Conservation (phyloP, 2,329 filamentous ascomycete genomes). For the Fusarium begoniae region DNA sequence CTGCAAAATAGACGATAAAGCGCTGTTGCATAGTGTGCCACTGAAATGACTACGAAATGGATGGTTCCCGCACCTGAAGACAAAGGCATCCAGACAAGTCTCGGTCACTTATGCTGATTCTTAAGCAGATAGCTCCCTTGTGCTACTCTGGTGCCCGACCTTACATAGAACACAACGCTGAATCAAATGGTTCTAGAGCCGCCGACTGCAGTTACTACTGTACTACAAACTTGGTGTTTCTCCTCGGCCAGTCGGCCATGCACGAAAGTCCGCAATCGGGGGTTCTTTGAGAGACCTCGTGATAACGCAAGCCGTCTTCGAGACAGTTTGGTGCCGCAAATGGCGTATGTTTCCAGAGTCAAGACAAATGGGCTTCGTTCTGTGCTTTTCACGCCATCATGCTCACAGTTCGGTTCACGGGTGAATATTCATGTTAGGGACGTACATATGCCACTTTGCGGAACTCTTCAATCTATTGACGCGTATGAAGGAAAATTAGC, state of each 20-base stretch:
- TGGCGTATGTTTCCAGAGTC: not conserved
- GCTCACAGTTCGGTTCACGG: not conserved
- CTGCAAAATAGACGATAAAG: not conserved
- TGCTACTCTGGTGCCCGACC: constrained; percentile 5
- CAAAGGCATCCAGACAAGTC: not conserved
- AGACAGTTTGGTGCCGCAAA: constrained; percentile 13
- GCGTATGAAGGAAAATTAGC: not conserved
- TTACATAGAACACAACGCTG: not conserved
- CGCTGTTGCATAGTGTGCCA: not conserved
- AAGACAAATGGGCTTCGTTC: not conserved
- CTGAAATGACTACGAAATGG: not conserved
- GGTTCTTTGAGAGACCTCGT: constrained; percentile 1
- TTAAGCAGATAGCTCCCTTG: not conserved
- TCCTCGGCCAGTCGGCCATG: constrained; percentile 2
- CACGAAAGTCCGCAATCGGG: constrained; percentile 1
- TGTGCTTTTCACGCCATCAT: not conserved
- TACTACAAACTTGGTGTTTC: constrained; percentile 9
- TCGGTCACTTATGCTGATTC: not conserved
- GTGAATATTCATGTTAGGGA: not conserved
- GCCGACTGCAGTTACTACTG: not conserved
- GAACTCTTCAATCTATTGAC: not conserved
- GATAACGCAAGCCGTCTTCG: not conserved
- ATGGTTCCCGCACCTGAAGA: not conserved
- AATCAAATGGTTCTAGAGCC: not conserved
- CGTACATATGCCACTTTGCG: not conserved